Conservation (phyloP, 2,329 filamentous ascomycete species). For the Botrytis galanthina region DNA sequence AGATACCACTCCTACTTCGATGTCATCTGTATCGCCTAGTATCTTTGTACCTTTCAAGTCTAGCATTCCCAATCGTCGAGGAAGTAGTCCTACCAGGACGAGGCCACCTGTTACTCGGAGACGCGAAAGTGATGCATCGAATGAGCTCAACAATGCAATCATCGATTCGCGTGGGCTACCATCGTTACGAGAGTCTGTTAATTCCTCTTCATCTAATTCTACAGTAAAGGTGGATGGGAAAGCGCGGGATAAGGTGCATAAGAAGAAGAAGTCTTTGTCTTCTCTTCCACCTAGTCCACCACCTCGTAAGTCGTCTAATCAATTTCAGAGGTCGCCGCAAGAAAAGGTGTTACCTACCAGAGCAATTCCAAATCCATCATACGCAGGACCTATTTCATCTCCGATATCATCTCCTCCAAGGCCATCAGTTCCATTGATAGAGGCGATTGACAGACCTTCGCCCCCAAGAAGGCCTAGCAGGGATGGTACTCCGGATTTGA, state of each 20-base stretch:
- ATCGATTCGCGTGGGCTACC: constrained; percentile 58
- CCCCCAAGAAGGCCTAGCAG: constrained; percentile 63
- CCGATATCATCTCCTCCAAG: not conserved
- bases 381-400: not conserved
- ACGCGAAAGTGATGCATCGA: constrained; percentile 54
- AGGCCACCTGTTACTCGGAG: constrained; percentile 61
- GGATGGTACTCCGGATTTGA: constrained; percentile 63
- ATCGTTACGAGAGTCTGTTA: constrained; percentile 66
- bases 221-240: constrained; percentile 57
- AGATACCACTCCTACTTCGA: constrained; percentile 75
- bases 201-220: constrained; percentile 70
- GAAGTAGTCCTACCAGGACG: constrained; percentile 54
- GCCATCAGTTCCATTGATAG: not conserved
- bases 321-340: constrained; percentile 44
- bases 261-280: constrained; percentile 46
- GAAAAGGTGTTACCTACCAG: constrained; percentile 44
- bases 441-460: not conserved
- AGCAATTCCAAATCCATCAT: constrained; percentile 33
- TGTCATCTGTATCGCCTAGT: constrained; percentile 71
- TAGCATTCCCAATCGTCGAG: constrained; percentile 47
- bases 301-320: constrained; percentile 60
- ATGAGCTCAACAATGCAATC: constrained; percentile 47
- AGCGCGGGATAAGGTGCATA: constrained; percentile 42
- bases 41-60: constrained; percentile 47
- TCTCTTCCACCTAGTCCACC: constrained; percentile 58